Percentiles rank a stretch among this genome's conserved stretches.
phyloP scores from a whole-genome alignment of 2,329 filamentous ascomycete species.

The Pseudogymnoascus sp. region DNA sequence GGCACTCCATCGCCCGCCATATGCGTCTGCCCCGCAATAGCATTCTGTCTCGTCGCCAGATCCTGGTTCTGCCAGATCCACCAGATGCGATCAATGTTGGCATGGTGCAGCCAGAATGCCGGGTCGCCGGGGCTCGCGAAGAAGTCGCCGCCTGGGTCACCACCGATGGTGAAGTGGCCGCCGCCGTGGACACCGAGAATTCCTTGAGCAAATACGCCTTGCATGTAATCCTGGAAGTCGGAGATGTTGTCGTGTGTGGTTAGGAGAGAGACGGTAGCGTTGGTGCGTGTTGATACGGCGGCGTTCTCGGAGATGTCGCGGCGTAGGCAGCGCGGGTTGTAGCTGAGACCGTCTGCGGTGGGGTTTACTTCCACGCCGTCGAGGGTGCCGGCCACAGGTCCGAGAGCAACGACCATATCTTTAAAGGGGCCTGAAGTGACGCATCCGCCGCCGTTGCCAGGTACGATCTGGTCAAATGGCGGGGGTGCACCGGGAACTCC shows the following conservation, averaged over 20 bases:
- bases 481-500: constrained; percentile 16
- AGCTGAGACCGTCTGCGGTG: constrained; percentile 26
- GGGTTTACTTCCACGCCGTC: constrained; percentile 29
- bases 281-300: constrained; percentile 31
- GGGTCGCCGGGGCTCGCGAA: constrained; percentile 39
- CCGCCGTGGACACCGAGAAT: constrained; percentile 34
- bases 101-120: constrained; percentile 40
- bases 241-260: constrained; percentile 30
- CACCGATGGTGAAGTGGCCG: constrained; percentile 37
- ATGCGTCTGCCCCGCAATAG: constrained; percentile 24
- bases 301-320: constrained; percentile 32
- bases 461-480: constrained; percentile 30
- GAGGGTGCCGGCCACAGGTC: constrained; percentile 38
- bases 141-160: constrained; percentile 40
- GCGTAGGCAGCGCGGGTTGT: constrained; percentile 38
- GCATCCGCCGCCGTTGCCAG: constrained; percentile 49
- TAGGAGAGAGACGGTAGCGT: constrained; percentile 34
- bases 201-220: constrained; percentile 31
- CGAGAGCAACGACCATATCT: constrained; percentile 36
- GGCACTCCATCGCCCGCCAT: constrained; percentile 14
- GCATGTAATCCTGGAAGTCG: constrained; percentile 40
- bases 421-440: constrained; percentile 41
- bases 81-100: constrained; percentile 39
- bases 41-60: constrained; percentile 26
- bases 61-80: constrained; percentile 44